phyloP scores from a whole-genome alignment of 257 asterid genomes.

The Salvia hispanica region DNA sequence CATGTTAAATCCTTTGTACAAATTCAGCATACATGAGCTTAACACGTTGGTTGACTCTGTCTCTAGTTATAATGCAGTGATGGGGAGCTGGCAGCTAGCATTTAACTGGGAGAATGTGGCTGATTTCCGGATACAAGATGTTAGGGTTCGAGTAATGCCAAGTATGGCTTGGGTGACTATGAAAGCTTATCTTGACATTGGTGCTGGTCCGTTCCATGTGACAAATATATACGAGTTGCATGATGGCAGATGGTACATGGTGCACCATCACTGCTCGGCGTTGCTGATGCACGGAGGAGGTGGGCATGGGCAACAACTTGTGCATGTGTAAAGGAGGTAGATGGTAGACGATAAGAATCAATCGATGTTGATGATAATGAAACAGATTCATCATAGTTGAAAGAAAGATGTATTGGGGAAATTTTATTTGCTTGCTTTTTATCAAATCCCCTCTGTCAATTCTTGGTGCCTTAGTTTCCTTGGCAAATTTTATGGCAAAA shows the following conservation, averaged over 20 bases:
- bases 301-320: slow-evolving; percentile 41
- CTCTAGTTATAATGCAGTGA: slow-evolving; percentile 72
- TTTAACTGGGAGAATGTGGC: slow-evolving; percentile 78
- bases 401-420: slow-evolving; percentile 33
- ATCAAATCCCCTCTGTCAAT: slow-evolving; percentile 9
- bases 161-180: slow-evolving; percentile 93
- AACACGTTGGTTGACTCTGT: slow-evolving; percentile 31
- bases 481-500: slow-evolving; percentile 22
- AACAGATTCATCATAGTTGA: slow-evolving; percentile 48
- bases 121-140: slow-evolving; percentile 73
- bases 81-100: slow-evolving; percentile 88
- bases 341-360: slow-evolving; percentile 26
- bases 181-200: slow-evolving; percentile 73
- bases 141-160: slow-evolving; percentile 68
- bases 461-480: slow-evolving; percentile 34
- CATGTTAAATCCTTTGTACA: neutral
- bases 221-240: slow-evolving; percentile 77
- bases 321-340: slow-evolving; percentile 46
- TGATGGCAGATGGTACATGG: slow-evolving; percentile 89
- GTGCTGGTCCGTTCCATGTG: slow-evolving; percentile 51
- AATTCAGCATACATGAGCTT: slow-evolving; percentile 5
- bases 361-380: slow-evolving; percentile 33
- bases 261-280: slow-evolving; percentile 89
- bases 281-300: slow-evolving; percentile 61
- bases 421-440: slow-evolving; percentile 27